phyloP scores from a whole-genome alignment of 225 moss, liverwort and hornwort genomes.

The Pseudoscleropodium purum region DNA sequence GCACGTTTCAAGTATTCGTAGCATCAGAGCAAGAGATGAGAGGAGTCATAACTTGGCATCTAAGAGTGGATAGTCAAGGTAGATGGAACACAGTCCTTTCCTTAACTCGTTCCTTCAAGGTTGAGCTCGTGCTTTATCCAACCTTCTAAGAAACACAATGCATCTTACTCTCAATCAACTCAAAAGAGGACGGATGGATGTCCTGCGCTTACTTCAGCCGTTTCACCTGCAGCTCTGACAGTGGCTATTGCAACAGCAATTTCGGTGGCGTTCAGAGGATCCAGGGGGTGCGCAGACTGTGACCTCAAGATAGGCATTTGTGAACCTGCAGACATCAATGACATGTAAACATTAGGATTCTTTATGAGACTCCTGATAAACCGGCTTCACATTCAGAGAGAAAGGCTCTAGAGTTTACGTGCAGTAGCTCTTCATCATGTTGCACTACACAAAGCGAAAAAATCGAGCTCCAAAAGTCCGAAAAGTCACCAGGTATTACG shows the following conservation, averaged over 20 bases:
- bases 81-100: neutral
- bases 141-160: neutral
- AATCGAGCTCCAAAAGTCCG: neutral
- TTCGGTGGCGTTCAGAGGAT: conserved; percentile 78
- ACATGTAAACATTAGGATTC: neutral
- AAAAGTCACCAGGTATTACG: neutral
- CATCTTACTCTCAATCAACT: neutral
- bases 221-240: conserved; percentile 78
- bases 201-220: conserved; percentile 58
- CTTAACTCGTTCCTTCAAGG: neutral
- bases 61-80: neutral
- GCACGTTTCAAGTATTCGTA: neutral
- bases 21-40: neutral
- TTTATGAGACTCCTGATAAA: neutral
- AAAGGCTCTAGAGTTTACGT: neutral
- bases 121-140: neutral
- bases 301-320: conserved; percentile 47
- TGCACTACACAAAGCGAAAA: neutral
- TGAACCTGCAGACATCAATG: conserved; percentile 25
- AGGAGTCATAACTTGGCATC: neutral
- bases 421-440: neutral
- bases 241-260: conserved; percentile 78
- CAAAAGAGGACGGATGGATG: neutral
- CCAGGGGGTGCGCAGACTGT: conserved; percentile 76
- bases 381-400: neutral